Percentiles rank a stretch among this genome's conserved stretches.
Conservation (phyloP, 1,284 basidiomycete species). For the Heterobasidion parviporum region DNA sequence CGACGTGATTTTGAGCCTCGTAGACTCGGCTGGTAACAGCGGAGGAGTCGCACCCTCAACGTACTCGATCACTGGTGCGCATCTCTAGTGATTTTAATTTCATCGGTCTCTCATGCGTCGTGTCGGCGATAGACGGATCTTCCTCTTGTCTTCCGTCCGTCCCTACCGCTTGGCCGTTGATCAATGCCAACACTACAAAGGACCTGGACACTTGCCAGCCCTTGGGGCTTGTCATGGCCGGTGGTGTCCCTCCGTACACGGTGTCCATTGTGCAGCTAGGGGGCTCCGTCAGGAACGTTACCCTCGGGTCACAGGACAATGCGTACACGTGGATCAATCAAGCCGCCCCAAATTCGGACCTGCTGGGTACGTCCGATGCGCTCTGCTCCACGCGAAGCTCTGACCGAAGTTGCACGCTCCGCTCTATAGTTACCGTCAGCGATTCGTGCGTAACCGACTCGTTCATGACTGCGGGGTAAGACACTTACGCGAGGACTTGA, state of each 20-base stretch:
- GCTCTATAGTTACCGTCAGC: slow-evolving; percentile 24
- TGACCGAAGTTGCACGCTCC: not conserved
- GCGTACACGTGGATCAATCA: slow-evolving; percentile 40
- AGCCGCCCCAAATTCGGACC: slow-evolving; percentile 26
- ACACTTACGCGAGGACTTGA: not conserved
- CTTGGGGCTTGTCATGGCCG: slow-evolving; percentile 36
- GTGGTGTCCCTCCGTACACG: slow-evolving; percentile 39
- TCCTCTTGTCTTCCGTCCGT: slow-evolving; percentile 28
- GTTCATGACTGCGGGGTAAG: not conserved
- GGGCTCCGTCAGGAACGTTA: slow-evolving; percentile 37
- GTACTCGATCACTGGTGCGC: slow-evolving; percentile 27
- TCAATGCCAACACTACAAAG: slow-evolving; percentile 34
- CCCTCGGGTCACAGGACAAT: slow-evolving; percentile 29
- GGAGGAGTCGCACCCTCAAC: slow-evolving; percentile 29
- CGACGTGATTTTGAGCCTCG: slow-evolving; percentile 31
- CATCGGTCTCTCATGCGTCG: slow-evolving; percentile 4
- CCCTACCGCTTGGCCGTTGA: slow-evolving; percentile 24
- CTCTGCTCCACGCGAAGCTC: not conserved
- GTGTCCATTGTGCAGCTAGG: slow-evolving; percentile 31
- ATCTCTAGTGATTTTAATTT: not conserved
- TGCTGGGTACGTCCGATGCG: slow-evolving; percentile 30
- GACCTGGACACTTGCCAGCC: slow-evolving; percentile 35
- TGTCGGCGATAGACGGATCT: slow-evolving; percentile 22
- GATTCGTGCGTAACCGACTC: slow-evolving; percentile 27
- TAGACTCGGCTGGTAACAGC: slow-evolving; percentile 34